Base-by-base conservation (phyloP, 2,329 filamentous ascomycete genomes). In the Rhytidhysteron rufulum region DNA sequence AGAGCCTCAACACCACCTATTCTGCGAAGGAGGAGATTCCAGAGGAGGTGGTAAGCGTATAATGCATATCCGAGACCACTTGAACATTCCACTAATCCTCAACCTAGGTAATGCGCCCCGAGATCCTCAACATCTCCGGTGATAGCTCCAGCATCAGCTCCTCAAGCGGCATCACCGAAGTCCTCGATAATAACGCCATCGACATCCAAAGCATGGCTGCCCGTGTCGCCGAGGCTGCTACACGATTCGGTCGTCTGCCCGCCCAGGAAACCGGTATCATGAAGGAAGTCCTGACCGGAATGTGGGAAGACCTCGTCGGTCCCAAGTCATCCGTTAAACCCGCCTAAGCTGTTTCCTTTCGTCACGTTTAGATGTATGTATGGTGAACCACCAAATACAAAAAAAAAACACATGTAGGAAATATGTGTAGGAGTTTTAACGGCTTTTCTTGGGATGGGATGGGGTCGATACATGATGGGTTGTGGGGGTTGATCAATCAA, bases 151-250 rank as follows among this genome's bases (percentile, higher is more conserved):
- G 75, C 44, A 66, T 73, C 51, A 60, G 68, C 39, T 70, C 63
- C 5, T 69, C 74, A 42, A 73, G 74, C 45, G 72, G 78, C 36
- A 72, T 82, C 69, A 72, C 71, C 39, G 79, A 83, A 47, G 70
- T 79, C 15, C 69, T 73, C 16, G 79, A 83, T 54, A 78, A 75
- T 45, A 69, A 74, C 56, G 64, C 72, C 10, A 62, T 77, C 32
- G 73, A 78, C 25, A 73, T 81, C 45, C 75, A 80, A 55, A 71
- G 72, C 31, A 65, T 82, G 56, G 75, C 77, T 17, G 73, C 77
- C 44, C 60, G 66, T 10, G 70, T 78, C 16, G 62, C 47, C 53
- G 35, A 65, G 58, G 45, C 67, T 56, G 58, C 57, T 3, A 49
- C 19, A n/a, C 54, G 45, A 31, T 33, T 58, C 27, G 39, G 47